These are phyloP conservation scores for Orbilia oligospora DNA, from an alignment of 2,329 filamentous ascomycete species.

Conservation along the genomic window DNA sequence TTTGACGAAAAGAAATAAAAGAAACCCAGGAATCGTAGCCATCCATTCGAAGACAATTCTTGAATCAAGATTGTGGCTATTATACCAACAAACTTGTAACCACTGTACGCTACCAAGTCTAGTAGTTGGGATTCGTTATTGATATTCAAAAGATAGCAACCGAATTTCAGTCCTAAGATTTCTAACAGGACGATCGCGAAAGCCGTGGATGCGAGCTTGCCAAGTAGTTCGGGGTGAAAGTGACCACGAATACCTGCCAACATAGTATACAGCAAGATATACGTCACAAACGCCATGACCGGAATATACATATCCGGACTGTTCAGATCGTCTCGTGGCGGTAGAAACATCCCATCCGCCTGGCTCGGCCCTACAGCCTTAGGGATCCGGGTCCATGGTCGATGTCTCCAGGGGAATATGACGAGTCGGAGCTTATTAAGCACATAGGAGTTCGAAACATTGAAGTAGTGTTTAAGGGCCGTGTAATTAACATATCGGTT, in stretches of 20 bases:
- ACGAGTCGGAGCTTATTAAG: constrained; percentile 92
- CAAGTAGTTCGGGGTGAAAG: constrained; percentile 94
- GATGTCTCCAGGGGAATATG: constrained; percentile 96
- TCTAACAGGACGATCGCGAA: constrained; percentile 87
- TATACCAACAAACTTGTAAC: constrained; percentile 98
- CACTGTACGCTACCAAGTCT: constrained; percentile 94
- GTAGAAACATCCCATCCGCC: constrained; percentile 83
- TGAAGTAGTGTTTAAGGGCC: constrained; percentile 98
- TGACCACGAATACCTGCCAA: constrained; percentile 89
- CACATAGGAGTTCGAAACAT: constrained; percentile 97
- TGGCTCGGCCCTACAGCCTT: constrained; percentile 75
- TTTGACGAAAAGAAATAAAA: constrained; percentile 93
- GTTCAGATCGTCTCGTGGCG: constrained; percentile 95
- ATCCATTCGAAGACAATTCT: constrained; percentile 73
- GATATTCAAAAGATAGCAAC: constrained; percentile 93
- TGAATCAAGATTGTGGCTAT: constrained; percentile 81
- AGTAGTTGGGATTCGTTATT: constrained; percentile 93
- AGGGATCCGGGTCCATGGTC: constrained; percentile 91
- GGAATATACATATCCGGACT: constrained; percentile 99
- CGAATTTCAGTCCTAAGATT: constrained; percentile 89
- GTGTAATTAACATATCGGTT: constrained; percentile 91
- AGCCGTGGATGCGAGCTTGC: constrained; percentile 87
- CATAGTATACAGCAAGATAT: constrained; percentile 92
- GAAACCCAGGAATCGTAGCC: constrained; percentile 89
- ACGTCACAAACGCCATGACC: constrained; percentile 97